Conservation (phyloP, 495 filamentous ascomycete genomes). For the Aspergillus indologenus region DNA sequence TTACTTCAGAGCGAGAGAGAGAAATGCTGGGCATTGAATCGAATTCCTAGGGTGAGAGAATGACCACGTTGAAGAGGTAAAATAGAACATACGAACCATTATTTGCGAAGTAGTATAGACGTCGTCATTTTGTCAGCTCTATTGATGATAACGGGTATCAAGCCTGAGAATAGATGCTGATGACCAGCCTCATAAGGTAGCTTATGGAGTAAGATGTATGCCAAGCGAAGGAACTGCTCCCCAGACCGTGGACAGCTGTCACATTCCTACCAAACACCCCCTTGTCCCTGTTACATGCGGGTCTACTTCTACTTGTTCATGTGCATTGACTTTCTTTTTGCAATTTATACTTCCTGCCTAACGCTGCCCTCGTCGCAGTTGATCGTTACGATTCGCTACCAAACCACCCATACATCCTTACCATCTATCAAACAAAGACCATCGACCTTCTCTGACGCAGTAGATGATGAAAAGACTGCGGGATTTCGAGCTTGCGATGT, state of each 20-base stretch:
- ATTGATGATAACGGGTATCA: too few species aligned
- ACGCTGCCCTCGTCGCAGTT: neutral
- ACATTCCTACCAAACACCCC: neutral
- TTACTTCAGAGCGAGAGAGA: neutral
- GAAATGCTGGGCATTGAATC: too few species aligned
- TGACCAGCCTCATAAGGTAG: too few species aligned
- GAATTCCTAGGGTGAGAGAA: too few species aligned
- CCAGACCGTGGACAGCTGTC: neutral
- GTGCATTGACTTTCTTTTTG: neutral
- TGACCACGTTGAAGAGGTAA: too few species aligned
- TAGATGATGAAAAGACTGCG: neutral
- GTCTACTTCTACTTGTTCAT: too few species aligned
- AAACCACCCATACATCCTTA: neutral
- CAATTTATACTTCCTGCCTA: neutral
- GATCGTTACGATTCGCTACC: neutral
- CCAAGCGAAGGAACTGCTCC: neutral
- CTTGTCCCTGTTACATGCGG: neutral
- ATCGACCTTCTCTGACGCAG: neutral
- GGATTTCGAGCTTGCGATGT: neutral
- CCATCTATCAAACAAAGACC: neutral
- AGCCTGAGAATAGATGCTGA: too few species aligned
- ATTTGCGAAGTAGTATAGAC: too few species aligned
- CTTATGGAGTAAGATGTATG: neutral
- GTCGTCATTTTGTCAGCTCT: too few species aligned
- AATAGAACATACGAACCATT: too few species aligned